Percentiles rank a stretch among this genome's conserved stretches.
These are phyloP conservation scores for Fusarium sp. DNA, from an alignment of 2,329 filamentous ascomycete species.

Conservation along the genomic window DNA sequence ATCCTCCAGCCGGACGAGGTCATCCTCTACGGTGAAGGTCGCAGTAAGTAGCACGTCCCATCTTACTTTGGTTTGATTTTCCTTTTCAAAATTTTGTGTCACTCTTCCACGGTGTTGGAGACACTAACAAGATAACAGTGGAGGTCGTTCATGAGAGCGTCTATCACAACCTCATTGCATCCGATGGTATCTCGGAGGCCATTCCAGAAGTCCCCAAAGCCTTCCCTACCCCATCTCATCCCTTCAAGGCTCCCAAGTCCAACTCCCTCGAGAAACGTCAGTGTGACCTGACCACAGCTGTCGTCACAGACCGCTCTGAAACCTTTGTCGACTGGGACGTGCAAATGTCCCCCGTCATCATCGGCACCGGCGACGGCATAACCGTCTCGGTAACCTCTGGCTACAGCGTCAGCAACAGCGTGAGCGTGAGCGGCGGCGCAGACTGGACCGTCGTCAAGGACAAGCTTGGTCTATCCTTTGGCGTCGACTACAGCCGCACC, in stretches of 20 bases:
- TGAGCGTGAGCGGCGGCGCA: neutral
- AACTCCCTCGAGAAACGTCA: neutral
- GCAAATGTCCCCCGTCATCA: conserved; percentile 28
- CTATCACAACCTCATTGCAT: conserved; percentile 17
- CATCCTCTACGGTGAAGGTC: conserved; percentile 25
- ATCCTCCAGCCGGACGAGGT: conserved; percentile 25
- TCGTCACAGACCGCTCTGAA: conserved; percentile 1
- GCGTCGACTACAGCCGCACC: conserved; percentile 13
- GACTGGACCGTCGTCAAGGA: neutral
- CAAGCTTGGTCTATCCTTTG: neutral
- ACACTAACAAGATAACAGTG: neutral
- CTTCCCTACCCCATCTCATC: neutral
- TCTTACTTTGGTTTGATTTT: neutral
- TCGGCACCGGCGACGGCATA: conserved; percentile 6
- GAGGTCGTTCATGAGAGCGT: conserved; percentile 21
- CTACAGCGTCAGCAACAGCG: conserved; percentile 5
- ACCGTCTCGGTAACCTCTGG: neutral
- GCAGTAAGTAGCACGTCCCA: neutral
- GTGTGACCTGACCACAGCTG: neutral
- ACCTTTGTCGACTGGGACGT: conserved; percentile 32
- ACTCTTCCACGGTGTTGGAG: no score
- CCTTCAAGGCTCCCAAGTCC: neutral
- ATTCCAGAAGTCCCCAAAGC: conserved; percentile 10
- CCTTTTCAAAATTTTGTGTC: neutral
- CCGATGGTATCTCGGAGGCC: neutral